These are phyloP conservation scores for Pichia sp. DNA, from an alignment of 1,139 yeast species.

Conservation along the genomic window DNA sequence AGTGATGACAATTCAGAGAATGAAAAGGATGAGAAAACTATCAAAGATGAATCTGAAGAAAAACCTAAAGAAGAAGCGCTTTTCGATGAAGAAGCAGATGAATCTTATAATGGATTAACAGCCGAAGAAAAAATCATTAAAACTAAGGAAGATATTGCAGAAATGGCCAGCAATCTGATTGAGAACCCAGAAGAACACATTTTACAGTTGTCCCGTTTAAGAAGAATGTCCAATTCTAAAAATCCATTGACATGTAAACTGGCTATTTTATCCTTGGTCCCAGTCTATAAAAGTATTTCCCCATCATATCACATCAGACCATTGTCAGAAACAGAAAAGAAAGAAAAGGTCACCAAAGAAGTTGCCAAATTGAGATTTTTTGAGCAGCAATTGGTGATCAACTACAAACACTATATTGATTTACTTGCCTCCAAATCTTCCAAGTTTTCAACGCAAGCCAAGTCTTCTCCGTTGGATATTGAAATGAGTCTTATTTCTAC, in stretches of 20 bases:
- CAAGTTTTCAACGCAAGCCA: conserved; percentile 34
- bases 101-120: conserved; percentile 40
- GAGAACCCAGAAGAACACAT: conserved; percentile 91
- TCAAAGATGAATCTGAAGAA: conserved; percentile 18
- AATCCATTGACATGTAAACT: conserved; percentile 65
- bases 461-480: conserved; percentile 31
- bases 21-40: conserved; percentile 16
- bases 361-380: conserved; percentile 66
- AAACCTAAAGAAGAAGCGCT: conserved; percentile 15
- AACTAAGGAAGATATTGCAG: conserved; percentile 80
- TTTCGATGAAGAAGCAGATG: conserved; percentile 29
- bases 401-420: conserved; percentile 64
- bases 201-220: conserved; percentile 54
- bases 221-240: conserved; percentile 63
- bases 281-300: conserved; percentile 75
- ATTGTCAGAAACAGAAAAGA: conserved; percentile 69
- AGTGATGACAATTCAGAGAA: conserved; percentile 3
- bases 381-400: conserved; percentile 67
- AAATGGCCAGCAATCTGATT: conserved; percentile 63
- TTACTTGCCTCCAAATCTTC: conserved; percentile 38
- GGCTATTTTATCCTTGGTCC: conserved; percentile 69
- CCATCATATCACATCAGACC: conserved; percentile 88
- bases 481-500: conserved; percentile 53
- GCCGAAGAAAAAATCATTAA: conserved; percentile 50
- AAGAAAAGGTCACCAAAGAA: conserved; percentile 77